A percentile compares a stretch with the other conserved stretches of the same genome.
Conservation (phyloP, 768 basidiomycete genomes). For the Mycena rebaudengoi region DNA sequence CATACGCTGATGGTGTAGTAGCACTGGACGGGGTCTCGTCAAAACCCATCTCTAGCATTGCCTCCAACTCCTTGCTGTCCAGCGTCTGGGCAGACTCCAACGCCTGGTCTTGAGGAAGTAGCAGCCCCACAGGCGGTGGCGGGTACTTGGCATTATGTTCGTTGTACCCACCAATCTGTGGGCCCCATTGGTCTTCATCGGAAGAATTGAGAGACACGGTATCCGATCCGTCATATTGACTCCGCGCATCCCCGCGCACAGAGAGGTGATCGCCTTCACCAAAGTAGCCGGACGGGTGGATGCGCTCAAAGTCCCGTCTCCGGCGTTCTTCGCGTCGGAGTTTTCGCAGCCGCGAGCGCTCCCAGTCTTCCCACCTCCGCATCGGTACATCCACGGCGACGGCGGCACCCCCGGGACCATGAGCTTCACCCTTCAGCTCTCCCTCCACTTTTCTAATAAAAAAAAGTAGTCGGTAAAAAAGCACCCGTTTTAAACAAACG, state of each 20-base stretch:
- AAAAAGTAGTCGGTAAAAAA: conserved; percentile 24
- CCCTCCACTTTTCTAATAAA: conserved; percentile 89
- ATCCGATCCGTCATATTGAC: conserved; percentile 83
- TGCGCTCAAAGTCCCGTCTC: conserved; percentile 81
- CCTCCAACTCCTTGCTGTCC: conserved; percentile 82
- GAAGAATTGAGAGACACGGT: conserved; percentile 83
- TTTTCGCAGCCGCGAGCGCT: conserved; percentile 92
- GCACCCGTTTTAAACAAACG: neutral
- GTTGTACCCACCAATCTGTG: conserved; percentile 95
- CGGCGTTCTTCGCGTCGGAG: conserved; percentile 86
- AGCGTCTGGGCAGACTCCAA: conserved; percentile 58
- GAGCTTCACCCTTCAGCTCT: conserved; percentile 81
- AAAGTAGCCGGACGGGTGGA: conserved; percentile 74
- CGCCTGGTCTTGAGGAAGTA: conserved; percentile 47
- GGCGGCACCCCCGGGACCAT: conserved; percentile 67
- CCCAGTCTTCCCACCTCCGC: conserved; percentile 99
- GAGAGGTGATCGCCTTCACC: conserved; percentile 70
- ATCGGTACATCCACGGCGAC: conserved; percentile 79
- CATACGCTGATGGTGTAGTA: conserved; percentile 54
- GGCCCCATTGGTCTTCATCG: conserved; percentile 96
- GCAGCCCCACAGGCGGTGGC: conserved; percentile 83
- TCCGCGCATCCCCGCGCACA: conserved; percentile 63
- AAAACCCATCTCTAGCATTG: conserved; percentile 92
- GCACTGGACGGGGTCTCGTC: conserved; percentile 74
- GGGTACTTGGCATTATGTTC: conserved; percentile 82